Conservation (phyloP, 148 eudicot genomes). For the Rhododendron kiyosumense region DNA sequence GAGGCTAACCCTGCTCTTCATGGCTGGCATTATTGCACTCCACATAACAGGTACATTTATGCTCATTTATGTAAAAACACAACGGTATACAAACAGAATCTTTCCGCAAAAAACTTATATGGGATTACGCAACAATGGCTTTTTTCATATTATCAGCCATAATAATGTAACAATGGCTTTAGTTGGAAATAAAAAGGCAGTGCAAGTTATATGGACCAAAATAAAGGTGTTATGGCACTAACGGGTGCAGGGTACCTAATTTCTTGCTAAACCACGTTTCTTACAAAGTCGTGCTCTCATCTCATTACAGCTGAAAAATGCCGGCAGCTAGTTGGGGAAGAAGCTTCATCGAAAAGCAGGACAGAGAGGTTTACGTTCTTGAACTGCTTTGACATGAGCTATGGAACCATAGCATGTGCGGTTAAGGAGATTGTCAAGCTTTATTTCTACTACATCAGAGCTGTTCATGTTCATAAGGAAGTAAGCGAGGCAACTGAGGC, state of each 20-base stretch:
- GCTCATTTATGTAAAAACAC: neutral
- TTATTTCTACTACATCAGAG: constrained; percentile 37
- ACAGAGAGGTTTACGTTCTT: constrained; percentile 33
- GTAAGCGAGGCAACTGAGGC: constrained; percentile 26
- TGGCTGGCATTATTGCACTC: constrained; percentile 19
- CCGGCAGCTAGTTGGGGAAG: constrained; percentile 34
- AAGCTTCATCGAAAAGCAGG: constrained; percentile 36
- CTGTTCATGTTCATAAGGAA: constrained; percentile 32
- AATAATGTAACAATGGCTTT: neutral
- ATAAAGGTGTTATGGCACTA: neutral
- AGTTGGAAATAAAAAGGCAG: neutral
- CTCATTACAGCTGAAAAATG: constrained; percentile 39
- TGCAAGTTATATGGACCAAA: neutral
- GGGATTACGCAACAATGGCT: no score
- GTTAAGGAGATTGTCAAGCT: constrained; percentile 41
- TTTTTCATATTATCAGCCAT: no score
- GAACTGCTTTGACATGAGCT: constrained; percentile 41
- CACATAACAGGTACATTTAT: constrained; percentile 18
- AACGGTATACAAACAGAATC: neutral
- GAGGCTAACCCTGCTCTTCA: constrained; percentile 15
- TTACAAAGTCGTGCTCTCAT: neutral
- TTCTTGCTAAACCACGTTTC: neutral
- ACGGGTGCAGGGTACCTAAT: neutral
- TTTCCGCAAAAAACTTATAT: neutral
- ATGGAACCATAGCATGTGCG: constrained; percentile 42